Evolutionary conservation across 148 eudicot species (phyloP), one percentile per base, ranked within the genome.

Genomic region (Silene conica): DNA sequence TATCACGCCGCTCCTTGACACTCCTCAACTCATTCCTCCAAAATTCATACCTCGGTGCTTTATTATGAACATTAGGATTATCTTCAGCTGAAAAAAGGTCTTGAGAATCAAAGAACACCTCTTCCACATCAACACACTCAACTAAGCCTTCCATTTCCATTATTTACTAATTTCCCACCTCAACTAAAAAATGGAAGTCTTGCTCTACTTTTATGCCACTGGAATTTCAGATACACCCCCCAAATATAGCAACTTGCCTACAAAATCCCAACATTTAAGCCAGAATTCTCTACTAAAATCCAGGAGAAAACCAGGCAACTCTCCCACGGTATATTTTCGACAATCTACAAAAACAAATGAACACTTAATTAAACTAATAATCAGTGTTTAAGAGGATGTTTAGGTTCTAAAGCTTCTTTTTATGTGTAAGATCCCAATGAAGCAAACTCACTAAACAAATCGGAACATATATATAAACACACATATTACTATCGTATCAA

Each of bases 1-100:
- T 57, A 1, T 65, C 76, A 3, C 98, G 84, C 48, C 98, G 77
- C 72, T 90, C 89, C 74, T 83, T 70, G 14, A 93, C 86, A 68
- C 93, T 89, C 50, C 45, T 74, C 1, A 83, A 85, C 70, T 87
- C 91, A 67, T 75, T 73, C 80, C 79, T 74, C 98, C 98, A 90
- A 59, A 82, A 69, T 23, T 78, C 89, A 76, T 63, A 82, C 26
- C 79, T 83, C 5, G 80, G 80, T 2, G 55, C 77, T 52, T 41
- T 67, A 77, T 41, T 63, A 77, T 72, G 65, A 74, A 70, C 76
- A 73, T 45, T 38, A 22, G 83, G 77, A 56, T 79, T 88, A 50
- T 85, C 87, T 59, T 84, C 84, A 16, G 63, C 74, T 50, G 81
- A 72, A 69, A 90, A 77, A 19, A 60, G 64, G 65, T 87, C 86